A percentile compares a stretch with the other conserved stretches of the same genome.
These are phyloP conservation scores for Raphanus sativus DNA, from an alignment of 345 rosid species.

Conservation along the genomic window DNA sequence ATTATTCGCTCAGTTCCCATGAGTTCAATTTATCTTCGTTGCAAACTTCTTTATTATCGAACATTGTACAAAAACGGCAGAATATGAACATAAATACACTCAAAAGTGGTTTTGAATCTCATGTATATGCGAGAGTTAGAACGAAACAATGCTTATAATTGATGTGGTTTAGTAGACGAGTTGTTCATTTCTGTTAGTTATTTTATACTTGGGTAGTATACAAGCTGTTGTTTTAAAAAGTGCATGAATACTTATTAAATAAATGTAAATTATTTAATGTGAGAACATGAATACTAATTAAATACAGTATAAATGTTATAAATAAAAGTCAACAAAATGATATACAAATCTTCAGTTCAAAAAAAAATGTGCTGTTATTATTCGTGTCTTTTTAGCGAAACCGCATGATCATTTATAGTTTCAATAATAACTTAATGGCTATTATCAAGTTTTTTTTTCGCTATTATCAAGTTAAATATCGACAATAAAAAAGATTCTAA, in stretches of 20 bases:
- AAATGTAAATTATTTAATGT: too few relatives aligned
- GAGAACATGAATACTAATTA: too few relatives aligned
- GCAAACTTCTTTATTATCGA: conserved; percentile 1
- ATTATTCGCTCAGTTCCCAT: conserved; percentile 12
- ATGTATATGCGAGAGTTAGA: background rate
- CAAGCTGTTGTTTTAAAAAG: too few relatives aligned
- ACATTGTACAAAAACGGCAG: conserved; percentile 16
- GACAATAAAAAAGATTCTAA: background rate
- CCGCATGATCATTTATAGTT: background rate
- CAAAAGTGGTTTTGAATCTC: conserved; percentile 1
- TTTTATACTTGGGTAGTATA: background rate
- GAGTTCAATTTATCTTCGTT: background rate
- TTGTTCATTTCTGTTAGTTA: background rate
- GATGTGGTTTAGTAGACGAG: background rate
- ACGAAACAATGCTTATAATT: background rate
- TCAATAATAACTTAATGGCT: background rate
- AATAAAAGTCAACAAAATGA: background rate
- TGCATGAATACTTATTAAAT: too few relatives aligned
- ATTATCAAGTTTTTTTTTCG: too few relatives aligned
- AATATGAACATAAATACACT: background rate
- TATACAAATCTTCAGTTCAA: background rate
- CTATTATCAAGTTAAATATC: background rate
- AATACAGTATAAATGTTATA: background rate
- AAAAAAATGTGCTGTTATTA: too few relatives aligned
- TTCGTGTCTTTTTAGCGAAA: background rate